Base-by-base conservation (phyloP, 441 rosid genomes). In the Populus hybrid region DNA sequence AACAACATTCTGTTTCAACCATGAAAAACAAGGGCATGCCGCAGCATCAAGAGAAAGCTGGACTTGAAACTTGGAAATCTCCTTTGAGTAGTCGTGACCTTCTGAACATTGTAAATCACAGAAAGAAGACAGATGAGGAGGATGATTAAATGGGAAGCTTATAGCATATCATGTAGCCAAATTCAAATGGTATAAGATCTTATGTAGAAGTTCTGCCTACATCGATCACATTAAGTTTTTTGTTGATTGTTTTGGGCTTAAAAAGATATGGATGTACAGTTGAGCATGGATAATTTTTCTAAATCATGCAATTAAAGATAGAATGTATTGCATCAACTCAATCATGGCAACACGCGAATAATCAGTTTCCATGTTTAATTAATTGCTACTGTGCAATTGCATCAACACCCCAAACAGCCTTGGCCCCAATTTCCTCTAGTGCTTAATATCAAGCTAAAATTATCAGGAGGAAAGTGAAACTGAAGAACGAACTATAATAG, bases 1-100 rank as follows among this genome's bases (percentile, higher is more conserved):
- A 79, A 68, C 80, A 83, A 56, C 72, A 69, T 53, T 26, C 50
- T 36, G 14, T 9, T 45, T 40, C 50, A 33, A 14, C 36, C 11
- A 24, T 29, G 4, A 10, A 42, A 59, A 59, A 59, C n/a, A 59
- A 59, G 8, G 64, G 64, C 24, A 59, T n/a, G 24, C 11, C 8
- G 64, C 64, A 59, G 64, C n/a, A 59, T n/a, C 24, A 59, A n/a
- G 3, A 59, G 64, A 20, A 59, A 59, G 10, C 64, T n/a, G 24
- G 64, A 8, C 23, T 59, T n/a, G 64, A n/a, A 59, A 2, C 64
- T 56, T 56, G 63, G 21, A 20, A 20, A 20, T 56, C 63, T 56
- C 63, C 63, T 56, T 20, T 56, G 64, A n/a, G 64, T n/a, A 59
- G 23, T 59, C 64, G 9, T 59, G 9, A 59, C 64, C 64, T n/a